A percentile compares a stretch with the other conserved stretches of the same genome.
Conservation (phyloP, 495 filamentous ascomycete genomes). For the Chlorociboria aeruginascens region DNA sequence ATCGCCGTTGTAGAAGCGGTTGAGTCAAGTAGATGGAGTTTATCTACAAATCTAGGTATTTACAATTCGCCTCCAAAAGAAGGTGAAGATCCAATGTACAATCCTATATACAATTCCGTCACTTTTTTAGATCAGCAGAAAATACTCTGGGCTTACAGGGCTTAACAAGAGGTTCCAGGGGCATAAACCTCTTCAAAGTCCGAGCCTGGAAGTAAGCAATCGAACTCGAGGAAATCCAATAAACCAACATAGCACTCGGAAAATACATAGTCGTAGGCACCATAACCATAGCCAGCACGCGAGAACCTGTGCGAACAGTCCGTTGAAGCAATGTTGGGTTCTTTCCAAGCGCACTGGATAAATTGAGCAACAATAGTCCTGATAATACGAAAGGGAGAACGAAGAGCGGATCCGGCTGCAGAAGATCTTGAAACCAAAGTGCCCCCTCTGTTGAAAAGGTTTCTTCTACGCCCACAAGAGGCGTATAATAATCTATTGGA, state of each 20-base stretch:
- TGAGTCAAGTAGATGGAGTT: no score
- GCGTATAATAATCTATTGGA: conserved; percentile 3
- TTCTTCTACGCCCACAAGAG: conserved; percentile 27
- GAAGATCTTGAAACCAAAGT: conserved; percentile 73
- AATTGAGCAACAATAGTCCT: conserved; percentile 31
- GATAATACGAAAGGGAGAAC: conserved; percentile 51
- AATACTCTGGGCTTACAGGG: conserved; percentile 11
- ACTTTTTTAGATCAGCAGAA: no score
- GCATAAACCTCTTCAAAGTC: conserved; percentile 19
- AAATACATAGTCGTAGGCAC: conserved; percentile 39
- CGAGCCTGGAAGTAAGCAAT: conserved; percentile 21
- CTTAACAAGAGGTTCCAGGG: conserved; percentile 16
- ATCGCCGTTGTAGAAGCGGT: no score
- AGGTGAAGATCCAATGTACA: no score
- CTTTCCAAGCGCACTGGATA: conserved; percentile 9
- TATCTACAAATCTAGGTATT: no score
- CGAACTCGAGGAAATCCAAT: conserved; percentile 48
- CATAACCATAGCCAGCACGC: conserved; percentile 26
- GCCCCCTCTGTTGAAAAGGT: conserved; percentile 55
- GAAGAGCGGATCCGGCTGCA: conserved; percentile 54
- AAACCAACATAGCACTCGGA: conserved; percentile 55
- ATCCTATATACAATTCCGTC: no score
- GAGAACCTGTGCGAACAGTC: conserved; percentile 23
- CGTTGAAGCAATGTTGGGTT: conserved; percentile 13
- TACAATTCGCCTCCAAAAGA: no score